Conservation (phyloP, 1,284 basidiomycete species). For the Entoloma clypeatum region DNA sequence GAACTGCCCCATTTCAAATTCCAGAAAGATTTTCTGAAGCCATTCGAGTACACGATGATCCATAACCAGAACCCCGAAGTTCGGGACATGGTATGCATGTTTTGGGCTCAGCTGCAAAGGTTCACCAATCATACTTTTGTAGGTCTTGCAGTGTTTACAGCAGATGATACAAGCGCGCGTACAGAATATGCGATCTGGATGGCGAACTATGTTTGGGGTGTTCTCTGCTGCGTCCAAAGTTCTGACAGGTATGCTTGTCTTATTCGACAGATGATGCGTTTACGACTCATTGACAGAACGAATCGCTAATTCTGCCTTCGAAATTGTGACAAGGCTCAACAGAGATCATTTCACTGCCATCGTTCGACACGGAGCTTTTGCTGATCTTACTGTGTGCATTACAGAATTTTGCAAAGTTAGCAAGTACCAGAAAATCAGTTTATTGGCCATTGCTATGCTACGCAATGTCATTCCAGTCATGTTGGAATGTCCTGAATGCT, state of each 20-base stretch:
- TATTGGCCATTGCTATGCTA: slow-evolving; percentile 96
- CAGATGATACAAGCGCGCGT: slow-evolving; percentile 98
- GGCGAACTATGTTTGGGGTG: slow-evolving; percentile 99
- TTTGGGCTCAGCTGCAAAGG: neutral
- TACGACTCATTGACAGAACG: slow-evolving; percentile 55
- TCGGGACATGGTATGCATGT: slow-evolving; percentile 82
- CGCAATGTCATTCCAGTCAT: slow-evolving; percentile 89
- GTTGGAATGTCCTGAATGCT: slow-evolving; percentile 82
- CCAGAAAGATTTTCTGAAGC: slow-evolving; percentile 98
- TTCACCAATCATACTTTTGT: slow-evolving; percentile 10
- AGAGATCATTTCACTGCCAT: slow-evolving; percentile 89
- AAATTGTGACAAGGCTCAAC: slow-evolving; percentile 91
- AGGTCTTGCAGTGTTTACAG: slow-evolving; percentile 96
- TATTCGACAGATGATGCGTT: neutral
- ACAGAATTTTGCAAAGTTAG: slow-evolving; percentile 99
- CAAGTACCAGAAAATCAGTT: slow-evolving; percentile 97
- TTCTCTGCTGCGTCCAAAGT: slow-evolving; percentile 96
- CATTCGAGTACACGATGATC: slow-evolving; percentile 98
- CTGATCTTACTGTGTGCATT: slow-evolving; percentile 94
- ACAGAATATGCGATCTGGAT: slow-evolving; percentile 95
- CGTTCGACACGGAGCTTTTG: slow-evolving; percentile 90
- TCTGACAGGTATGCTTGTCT: slow-evolving; percentile 62
- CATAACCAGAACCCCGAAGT: slow-evolving; percentile 95
- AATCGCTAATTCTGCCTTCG: slow-evolving; percentile 92
- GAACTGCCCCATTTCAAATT: slow-evolving; percentile 98